A percentile compares a stretch with the other conserved stretches of the same genome.
Evolutionary conservation across 352 stramenopile genomes (phyloP).

Genomic region (Aphanomyces euteiches): DNA sequence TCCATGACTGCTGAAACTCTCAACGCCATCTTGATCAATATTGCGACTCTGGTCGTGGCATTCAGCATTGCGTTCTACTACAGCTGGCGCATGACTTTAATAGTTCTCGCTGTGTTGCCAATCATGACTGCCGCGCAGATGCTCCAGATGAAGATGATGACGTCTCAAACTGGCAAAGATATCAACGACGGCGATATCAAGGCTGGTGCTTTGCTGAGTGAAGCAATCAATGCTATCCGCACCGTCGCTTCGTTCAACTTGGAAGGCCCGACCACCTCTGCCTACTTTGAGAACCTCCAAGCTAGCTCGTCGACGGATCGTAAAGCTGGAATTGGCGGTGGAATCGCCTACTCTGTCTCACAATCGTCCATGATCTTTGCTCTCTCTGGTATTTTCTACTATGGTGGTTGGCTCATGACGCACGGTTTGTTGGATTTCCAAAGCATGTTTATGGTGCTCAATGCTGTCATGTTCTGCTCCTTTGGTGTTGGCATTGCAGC

Average conservation of each 20-base stretch:
- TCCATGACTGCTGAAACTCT: constrained; percentile 41
- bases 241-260: constrained; percentile 61
- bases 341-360: constrained; percentile 42
- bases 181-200: constrained; percentile 52
- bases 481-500: constrained; percentile 36
- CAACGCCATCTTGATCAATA: constrained; percentile 36
- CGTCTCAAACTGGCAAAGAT: constrained; percentile 40
- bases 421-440: constrained; percentile 54
- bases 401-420: constrained; percentile 52
- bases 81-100: constrained; percentile 40
- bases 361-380: constrained; percentile 65
- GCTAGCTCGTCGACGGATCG: constrained; percentile 40
- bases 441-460: constrained; percentile 65
- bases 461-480: constrained; percentile 54
- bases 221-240: constrained; percentile 47
- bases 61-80: constrained; percentile 49
- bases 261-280: constrained; percentile 38
- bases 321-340: constrained; percentile 49
- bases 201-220: constrained; percentile 42
- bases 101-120: not conserved
- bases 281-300: constrained; percentile 41
- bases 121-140: not conserved
- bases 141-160: constrained; percentile 28
- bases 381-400: constrained; percentile 67
- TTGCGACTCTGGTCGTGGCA: constrained; percentile 33